Evolutionary conservation across 352 stramenopile species (phyloP).

Genomic region (Pythium aquatile): DNA sequence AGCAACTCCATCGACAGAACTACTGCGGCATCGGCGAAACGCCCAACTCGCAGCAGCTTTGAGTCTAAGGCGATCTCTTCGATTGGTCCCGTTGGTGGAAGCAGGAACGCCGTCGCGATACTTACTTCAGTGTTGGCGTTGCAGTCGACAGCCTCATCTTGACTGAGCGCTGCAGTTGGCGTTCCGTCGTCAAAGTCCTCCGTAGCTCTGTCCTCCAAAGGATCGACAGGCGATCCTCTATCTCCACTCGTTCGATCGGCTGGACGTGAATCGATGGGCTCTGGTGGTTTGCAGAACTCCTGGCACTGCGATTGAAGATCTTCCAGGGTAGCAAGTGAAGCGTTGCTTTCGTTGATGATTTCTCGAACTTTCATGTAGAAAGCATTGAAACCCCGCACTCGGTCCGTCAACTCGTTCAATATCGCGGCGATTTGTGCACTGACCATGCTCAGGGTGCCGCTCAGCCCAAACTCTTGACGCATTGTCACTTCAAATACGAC

Average conservation of each 20-base stretch:
- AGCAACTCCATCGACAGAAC: constrained; percentile 4
- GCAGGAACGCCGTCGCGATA: constrained; percentile 1
- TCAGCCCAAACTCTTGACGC: constrained; percentile 9
- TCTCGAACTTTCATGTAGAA: neutral
- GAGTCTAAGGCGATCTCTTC: constrained; percentile 19
- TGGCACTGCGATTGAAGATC: neutral
- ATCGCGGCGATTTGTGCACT: neutral
- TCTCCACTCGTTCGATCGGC: neutral
- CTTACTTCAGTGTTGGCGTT: no score
- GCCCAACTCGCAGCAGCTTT: neutral
- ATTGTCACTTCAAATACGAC: neutral
- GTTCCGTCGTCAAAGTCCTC: neutral
- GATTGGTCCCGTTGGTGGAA: neutral
- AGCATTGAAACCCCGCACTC: neutral
- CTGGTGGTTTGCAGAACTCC: neutral
- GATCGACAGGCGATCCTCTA: neutral
- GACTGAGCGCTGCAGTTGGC: neutral
- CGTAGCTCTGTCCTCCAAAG: no score
- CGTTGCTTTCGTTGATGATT: neutral
- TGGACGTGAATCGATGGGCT: neutral
- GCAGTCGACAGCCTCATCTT: neutral
- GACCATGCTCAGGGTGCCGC: constrained; percentile 6
- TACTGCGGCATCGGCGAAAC: neutral
- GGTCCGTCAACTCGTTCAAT: neutral
- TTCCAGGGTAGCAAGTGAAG: neutral